Evolutionary conservation across 2,329 filamentous ascomycete species (phyloP).

Genomic region (Talaromyces amestolkiae): DNA sequence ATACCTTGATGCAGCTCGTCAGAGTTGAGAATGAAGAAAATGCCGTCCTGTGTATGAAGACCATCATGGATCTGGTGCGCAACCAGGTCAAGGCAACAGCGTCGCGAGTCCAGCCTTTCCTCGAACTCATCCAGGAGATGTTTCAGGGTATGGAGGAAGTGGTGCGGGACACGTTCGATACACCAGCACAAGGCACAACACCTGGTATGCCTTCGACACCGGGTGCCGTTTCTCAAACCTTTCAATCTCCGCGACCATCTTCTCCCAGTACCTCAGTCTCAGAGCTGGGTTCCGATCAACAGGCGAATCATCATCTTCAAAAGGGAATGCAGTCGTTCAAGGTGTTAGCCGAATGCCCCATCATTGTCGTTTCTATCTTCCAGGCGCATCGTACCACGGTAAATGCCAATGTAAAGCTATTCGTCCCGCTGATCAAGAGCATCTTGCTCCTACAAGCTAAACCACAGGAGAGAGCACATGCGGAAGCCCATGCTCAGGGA

Average conservation of each 20-base stretch:
- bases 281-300: slow-evolving; percentile 79
- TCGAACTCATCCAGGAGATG: slow-evolving; percentile 89
- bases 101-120: slow-evolving; percentile 82
- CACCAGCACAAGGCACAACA: slow-evolving; percentile 57
- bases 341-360: slow-evolving; percentile 93
- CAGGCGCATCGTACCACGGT: slow-evolving; percentile 84
- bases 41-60: slow-evolving; percentile 96
- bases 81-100: slow-evolving; percentile 81
- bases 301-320: slow-evolving; percentile 74
- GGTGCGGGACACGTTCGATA: slow-evolving; percentile 93
- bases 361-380: slow-evolving; percentile 97
- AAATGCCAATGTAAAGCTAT: slow-evolving; percentile 79
- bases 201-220: slow-evolving; percentile 52
- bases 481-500: slow-evolving; percentile 73
- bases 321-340: slow-evolving; percentile 99
- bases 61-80: slow-evolving; percentile 92
- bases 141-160: slow-evolving; percentile 94
- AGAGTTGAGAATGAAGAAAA: slow-evolving; percentile 97
- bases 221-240: slow-evolving; percentile 58
- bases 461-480: slow-evolving; percentile 88
- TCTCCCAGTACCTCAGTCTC: slow-evolving; percentile 80
- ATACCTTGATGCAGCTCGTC: slow-evolving; percentile 84
- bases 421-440: slow-evolving; percentile 90
- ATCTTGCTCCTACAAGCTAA: slow-evolving; percentile 86
- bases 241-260: slow-evolving; percentile 83